Conservation (phyloP, 2,329 filamentous ascomycete species). For the Pyrenochaeta sp. region DNA sequence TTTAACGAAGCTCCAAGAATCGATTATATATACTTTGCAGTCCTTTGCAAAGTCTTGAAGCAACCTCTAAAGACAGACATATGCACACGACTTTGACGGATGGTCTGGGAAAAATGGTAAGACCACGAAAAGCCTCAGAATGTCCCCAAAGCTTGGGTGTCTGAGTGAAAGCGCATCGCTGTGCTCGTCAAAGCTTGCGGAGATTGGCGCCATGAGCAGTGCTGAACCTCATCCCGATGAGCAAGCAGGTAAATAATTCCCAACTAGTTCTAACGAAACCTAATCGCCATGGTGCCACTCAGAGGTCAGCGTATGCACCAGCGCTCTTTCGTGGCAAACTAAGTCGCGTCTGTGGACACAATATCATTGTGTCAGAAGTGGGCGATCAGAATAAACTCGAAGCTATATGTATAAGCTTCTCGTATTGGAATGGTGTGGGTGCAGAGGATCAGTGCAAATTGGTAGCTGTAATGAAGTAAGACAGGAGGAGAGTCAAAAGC, state of each 20-base stretch:
- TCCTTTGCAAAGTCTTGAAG: no score
- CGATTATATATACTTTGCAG: no score
- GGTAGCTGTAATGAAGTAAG: neutral
- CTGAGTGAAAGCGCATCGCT: no score
- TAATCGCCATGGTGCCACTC: neutral
- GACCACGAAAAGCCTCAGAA: no score
- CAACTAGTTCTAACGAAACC: no score
- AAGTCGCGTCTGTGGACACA: neutral
- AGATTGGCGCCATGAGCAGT: neutral
- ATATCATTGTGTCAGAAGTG: neutral
- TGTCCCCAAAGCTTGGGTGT: no score
- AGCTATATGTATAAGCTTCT: neutral
- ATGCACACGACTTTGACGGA: no score
- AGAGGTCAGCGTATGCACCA: neutral
- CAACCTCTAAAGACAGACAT: no score
- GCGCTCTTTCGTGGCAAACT: neutral
- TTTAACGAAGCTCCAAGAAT: no score
- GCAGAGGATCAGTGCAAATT: neutral
- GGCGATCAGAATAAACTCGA: neutral
- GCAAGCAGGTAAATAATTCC: neutral
- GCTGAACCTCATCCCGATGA: neutral
- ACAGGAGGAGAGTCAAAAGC: neutral
- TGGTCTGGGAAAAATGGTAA: no score
- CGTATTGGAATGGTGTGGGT: neutral
- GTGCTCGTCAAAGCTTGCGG: no score